Conservation (phyloP, 805 yeast species). For the Yarrowia sp. region DNA sequence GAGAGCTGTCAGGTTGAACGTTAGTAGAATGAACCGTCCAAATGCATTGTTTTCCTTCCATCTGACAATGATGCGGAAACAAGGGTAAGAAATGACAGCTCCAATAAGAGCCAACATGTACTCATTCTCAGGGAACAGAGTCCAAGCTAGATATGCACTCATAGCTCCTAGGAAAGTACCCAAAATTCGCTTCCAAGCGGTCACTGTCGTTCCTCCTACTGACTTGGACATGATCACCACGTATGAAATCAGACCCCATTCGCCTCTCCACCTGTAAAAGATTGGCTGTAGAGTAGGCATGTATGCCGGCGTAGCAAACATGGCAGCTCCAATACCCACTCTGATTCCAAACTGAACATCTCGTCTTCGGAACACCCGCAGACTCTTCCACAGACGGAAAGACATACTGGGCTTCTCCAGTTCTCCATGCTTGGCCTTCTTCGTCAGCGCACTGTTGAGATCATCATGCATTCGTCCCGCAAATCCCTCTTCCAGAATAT, state of each 20-base stretch:
- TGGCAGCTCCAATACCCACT: constrained; percentile 78
- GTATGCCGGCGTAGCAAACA: constrained; percentile 72
- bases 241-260: constrained; percentile 84
- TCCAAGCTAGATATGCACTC: constrained; percentile 68
- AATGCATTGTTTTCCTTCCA: constrained; percentile 63
- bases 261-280: constrained; percentile 75
- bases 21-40: constrained; percentile 66
- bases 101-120: constrained; percentile 60
- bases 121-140: constrained; percentile 61
- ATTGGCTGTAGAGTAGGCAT: constrained; percentile 59
- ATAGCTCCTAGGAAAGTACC: constrained; percentile 80
- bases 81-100: constrained; percentile 51
- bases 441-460: constrained; percentile 13
- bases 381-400: constrained; percentile 49
- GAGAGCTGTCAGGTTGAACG: constrained; percentile 79
- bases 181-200: constrained; percentile 58
- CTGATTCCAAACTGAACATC: constrained; percentile 81
- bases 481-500: constrained; percentile 35
- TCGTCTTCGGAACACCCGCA: constrained; percentile 62
- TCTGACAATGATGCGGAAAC: constrained; percentile 63
- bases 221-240: constrained; percentile 86
- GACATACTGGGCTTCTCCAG: constrained; percentile 42
- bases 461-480: constrained; percentile 37
- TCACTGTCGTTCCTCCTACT: constrained; percentile 82
- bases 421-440: constrained; percentile 22